Evolutionary conservation across 2,329 filamentous ascomycete genomes (phyloP), one percentile per base, ranked within the genome.

Genomic region (Diplodia sapinea): DNA sequence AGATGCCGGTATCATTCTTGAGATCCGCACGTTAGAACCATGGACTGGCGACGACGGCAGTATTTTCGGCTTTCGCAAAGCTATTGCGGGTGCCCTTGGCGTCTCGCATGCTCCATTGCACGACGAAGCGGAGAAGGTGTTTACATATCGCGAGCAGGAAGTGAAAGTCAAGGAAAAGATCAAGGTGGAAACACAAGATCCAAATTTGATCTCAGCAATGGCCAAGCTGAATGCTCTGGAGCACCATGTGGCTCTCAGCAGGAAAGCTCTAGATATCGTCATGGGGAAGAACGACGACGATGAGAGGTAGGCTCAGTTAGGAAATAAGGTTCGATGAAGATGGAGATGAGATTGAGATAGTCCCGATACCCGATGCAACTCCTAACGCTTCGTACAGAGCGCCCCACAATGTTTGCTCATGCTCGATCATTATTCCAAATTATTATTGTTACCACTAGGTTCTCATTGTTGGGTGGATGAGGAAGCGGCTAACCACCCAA

Each of bases 121-220:
- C 70, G 82, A 84, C 63, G 94, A 98, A 79, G 88, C 89, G 70
- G 91, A 94, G 69, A 86, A 88, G 47, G 82, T 91, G 0, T 97
- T 96, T 77, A 83, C 82, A 4, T 97, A 86, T 79, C 74, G 81
- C 15, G 86, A 87, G 4, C 85, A 88, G 67, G 88, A 95, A 69
- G 93, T 97, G 2, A 90, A 88, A 70, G 94, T 98, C 55, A 88
- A 90, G 72, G 94, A 97, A 77, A 97, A 97, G 81, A 87, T 97
- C 4, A 86, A 91, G 50, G 90, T 97, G 1, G 94, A 97, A 78
- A 94, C 88, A 73, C 92, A 93, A 66, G 94, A 98, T 77, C 94
- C 94, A 1, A 94, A 89, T 72, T 77, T 97, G 71, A 89, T 97
- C 77, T 90, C 91, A 43, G 84, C 95, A 40, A 90, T 92, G 77